Evolutionary conservation across 768 basidiomycete genomes (phyloP), one percentile per base, ranked within the genome.

Genomic region (Leccinum boreale): DNA sequence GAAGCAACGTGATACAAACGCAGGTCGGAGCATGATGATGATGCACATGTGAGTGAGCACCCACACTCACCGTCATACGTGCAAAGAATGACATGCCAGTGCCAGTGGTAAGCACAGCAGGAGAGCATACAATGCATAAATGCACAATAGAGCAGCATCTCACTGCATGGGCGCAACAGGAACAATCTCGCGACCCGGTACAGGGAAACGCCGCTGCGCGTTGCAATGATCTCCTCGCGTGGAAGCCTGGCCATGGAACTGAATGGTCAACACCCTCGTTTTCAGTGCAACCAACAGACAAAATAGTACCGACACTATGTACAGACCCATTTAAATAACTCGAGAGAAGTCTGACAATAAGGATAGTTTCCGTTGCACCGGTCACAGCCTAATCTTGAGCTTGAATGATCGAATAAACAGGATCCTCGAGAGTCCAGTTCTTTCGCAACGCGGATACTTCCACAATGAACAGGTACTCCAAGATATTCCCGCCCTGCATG

Each of bases 391-490:
- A 73, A 64, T 92, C 89, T 73, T 97, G 84, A 64, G 92, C 89
- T 73, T 97, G 84, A 59, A 97, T 78, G 71, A 98, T 86, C 50
- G 92, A 91, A 77, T 96, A 98, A 9, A 86, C 77, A 2, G 94
- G 92, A 31, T 92, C 94, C 29, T 72, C 62, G 5, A 72, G 17
- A 67, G 92, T 83, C 61, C 98, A 84, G 73, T 89, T 87, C 62
- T 85, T 79, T 64, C 90, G 86, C 65, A 94, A 78, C 76, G 89
- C 87, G 56, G 81, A 71, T 59, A 92, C 70, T 62, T 94, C 92
- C 60, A 97, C 87, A 73, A 98, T 86, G 78, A 99, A 99, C 62
- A 99, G 77, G 75, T 98, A 97, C 73, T 97, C 92, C 36, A 96
- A 72, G 28, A 89, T 89, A 63, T 87, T 87, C 51, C 90, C 95